Percentiles rank a stretch among this genome's conserved stretches.
phyloP scores from a whole-genome alignment of 345 rosid species.

The Dovyalis caffra region DNA sequence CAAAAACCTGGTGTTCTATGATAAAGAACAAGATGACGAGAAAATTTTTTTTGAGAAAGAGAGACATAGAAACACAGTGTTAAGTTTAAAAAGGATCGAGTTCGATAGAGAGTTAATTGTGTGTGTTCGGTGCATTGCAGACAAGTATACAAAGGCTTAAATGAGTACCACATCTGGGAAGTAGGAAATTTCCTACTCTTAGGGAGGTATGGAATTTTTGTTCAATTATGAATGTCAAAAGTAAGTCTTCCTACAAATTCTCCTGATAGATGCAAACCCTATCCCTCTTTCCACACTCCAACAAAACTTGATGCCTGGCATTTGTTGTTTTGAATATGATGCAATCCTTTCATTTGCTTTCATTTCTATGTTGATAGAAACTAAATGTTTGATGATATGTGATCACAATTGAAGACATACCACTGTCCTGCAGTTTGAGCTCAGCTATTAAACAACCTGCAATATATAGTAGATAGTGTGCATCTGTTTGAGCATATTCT shows the following conservation, averaged over 20 bases:
- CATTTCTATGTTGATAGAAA: neutral
- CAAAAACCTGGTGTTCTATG: too few relatives aligned
- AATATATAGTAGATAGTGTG: constrained; percentile 75
- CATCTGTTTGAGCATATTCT: constrained; percentile 77
- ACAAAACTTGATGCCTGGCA: neutral
- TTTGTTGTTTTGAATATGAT: neutral
- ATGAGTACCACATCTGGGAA: too few relatives aligned
- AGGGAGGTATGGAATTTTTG: too few relatives aligned
- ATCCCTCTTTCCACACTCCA: neutral
- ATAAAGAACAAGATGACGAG: too few relatives aligned
- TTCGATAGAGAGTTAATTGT: too few relatives aligned
- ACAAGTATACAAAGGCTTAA: too few relatives aligned
- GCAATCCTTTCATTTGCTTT: neutral
- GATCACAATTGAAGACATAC: constrained; percentile 33
- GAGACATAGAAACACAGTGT: too few relatives aligned
- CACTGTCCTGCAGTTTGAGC: constrained; percentile 57
- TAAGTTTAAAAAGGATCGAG: too few relatives aligned
- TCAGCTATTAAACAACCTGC: constrained; percentile 60
- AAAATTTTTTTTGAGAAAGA: too few relatives aligned
- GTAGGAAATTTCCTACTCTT: too few relatives aligned
- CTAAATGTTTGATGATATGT: neutral
- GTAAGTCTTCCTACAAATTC: neutral
- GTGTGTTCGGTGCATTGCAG: too few relatives aligned
- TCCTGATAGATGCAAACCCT: neutral
- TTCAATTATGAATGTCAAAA: neutral